phyloP scores from a whole-genome alignment of 2,329 filamentous ascomycete species.

The Apiospora marii region DNA sequence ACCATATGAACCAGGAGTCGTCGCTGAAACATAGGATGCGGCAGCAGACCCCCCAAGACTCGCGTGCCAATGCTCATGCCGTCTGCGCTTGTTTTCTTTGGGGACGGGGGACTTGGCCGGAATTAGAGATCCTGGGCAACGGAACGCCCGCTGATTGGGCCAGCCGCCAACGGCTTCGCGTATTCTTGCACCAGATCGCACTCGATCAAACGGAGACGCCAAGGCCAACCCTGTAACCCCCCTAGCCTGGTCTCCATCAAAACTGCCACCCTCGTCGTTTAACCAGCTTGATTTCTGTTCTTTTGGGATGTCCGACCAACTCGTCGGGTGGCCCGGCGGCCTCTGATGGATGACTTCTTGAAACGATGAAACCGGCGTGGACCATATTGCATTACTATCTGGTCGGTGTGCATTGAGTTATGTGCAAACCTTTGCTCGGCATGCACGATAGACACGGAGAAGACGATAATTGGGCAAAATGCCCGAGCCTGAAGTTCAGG shows the following conservation, averaged over 20 bases:
- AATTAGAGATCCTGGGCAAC: neutral
- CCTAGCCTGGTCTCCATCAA: neutral
- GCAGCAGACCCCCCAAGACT: neutral
- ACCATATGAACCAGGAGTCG: slow-evolving; percentile 8
- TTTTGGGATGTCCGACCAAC: neutral
- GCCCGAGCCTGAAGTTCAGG: neutral
- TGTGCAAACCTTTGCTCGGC: neutral
- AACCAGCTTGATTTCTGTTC: neutral
- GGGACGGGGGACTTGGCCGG: neutral
- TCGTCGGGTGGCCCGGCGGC: neutral
- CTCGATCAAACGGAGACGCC: slow-evolving; percentile 11
- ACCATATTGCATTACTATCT: neutral
- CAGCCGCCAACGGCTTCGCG: neutral
- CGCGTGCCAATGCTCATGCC: slow-evolving; percentile 6
- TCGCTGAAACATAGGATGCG: neutral
- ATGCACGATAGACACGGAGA: neutral
- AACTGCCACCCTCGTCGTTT: slow-evolving; percentile 13
- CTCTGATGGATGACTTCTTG: slow-evolving; percentile 7
- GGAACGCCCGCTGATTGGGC: neutral
- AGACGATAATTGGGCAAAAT: neutral
- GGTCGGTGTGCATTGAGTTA: neutral
- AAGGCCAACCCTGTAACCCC: slow-evolving; percentile 2
- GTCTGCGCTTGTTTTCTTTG: slow-evolving; percentile 3
- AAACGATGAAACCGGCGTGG: neutral
- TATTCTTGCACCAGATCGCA: slow-evolving; percentile 12